phyloP scores from a whole-genome alignment of 148 eudicot genomes.

The Arctostaphylos glauca region DNA sequence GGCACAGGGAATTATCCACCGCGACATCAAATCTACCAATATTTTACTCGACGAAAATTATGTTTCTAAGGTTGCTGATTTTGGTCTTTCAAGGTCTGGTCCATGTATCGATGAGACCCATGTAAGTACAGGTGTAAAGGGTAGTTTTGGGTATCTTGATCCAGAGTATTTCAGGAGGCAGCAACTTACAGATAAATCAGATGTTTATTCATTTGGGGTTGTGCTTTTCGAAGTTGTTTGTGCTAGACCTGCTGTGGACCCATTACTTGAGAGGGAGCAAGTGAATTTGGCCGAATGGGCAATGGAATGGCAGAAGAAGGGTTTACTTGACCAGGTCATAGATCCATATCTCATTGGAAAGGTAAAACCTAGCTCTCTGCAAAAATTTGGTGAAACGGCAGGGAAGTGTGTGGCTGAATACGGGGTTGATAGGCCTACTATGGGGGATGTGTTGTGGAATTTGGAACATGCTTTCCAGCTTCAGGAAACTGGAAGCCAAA shows the following conservation, averaged over 20 bases:
- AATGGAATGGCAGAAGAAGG: conserved; percentile 62
- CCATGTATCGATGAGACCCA: conserved; percentile 88
- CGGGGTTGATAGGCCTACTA: conserved; percentile 89
- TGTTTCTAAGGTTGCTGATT: conserved; percentile 94
- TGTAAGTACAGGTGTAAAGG: conserved; percentile 97
- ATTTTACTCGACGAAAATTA: conserved; percentile 78
- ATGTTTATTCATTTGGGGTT: conserved; percentile 91
- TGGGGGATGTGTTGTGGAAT: conserved; percentile 97
- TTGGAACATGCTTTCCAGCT: conserved; percentile 80
- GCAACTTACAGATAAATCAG: conserved; percentile 89
- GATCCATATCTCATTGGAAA: conserved; percentile 59
- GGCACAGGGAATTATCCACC: conserved; percentile 90
- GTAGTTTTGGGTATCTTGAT: conserved; percentile 93
- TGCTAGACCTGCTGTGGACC: conserved; percentile 93
- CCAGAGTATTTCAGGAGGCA: conserved; percentile 92
- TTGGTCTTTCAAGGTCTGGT: conserved; percentile 85
- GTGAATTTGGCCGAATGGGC: conserved; percentile 97
- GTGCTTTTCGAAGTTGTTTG: conserved; percentile 89
- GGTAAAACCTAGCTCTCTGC: conserved; percentile 57
- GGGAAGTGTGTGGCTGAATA: conserved; percentile 89
- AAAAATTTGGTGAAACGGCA: conserved; percentile 78
- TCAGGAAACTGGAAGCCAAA: conserved; percentile 46
- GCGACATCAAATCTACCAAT: conserved; percentile 96
- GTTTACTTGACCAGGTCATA: conserved; percentile 58
- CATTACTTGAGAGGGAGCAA: conserved; percentile 70